These are phyloP conservation scores for Trichoderma asperellum DNA, from an alignment of 2,329 filamentous ascomycete genomes.

Conservation along the genomic window DNA sequence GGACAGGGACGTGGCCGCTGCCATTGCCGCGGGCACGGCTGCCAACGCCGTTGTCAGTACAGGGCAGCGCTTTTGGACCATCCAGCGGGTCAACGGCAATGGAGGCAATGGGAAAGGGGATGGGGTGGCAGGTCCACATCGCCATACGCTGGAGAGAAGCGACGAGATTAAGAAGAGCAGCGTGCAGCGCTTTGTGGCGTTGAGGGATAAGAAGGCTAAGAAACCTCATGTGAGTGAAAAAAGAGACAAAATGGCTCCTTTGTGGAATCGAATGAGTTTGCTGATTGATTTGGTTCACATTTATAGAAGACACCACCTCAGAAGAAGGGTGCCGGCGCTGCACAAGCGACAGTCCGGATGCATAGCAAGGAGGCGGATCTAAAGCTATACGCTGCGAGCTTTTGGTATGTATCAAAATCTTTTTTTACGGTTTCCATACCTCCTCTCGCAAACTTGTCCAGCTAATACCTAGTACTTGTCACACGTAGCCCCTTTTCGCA, in stretches of 20 bases:
- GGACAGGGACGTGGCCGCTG: slow-evolving; percentile 35
- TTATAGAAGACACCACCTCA: slow-evolving; percentile 68
- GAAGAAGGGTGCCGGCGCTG: slow-evolving; percentile 72
- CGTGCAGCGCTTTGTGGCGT: slow-evolving; percentile 67
- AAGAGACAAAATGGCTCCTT: neutral
- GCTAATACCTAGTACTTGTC: neutral
- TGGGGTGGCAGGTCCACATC: slow-evolving; percentile 71
- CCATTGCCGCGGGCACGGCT: slow-evolving; percentile 26
- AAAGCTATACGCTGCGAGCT: slow-evolving; percentile 81
- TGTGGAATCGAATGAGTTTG: neutral
- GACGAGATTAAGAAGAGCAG: slow-evolving; percentile 83
- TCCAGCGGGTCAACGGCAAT: slow-evolving; percentile 78
- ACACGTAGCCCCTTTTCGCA: slow-evolving; percentile 75
- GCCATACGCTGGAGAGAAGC: slow-evolving; percentile 72
- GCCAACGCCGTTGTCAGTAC: slow-evolving; percentile 36
- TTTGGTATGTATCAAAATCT: slow-evolving; percentile 63
- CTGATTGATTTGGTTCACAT: neutral
- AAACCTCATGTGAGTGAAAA: slow-evolving; percentile 46
- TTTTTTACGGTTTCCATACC: too few relatives aligned
- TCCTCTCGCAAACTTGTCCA: neutral
- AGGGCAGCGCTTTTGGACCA: slow-evolving; percentile 68
- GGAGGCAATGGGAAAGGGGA: slow-evolving; percentile 73
- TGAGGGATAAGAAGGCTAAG: slow-evolving; percentile 67
- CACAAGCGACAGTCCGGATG: slow-evolving; percentile 68
- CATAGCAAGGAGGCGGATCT: slow-evolving; percentile 72